phyloP scores from a whole-genome alignment of 23 red algal genomes.

The Gracilaria caudata region DNA sequence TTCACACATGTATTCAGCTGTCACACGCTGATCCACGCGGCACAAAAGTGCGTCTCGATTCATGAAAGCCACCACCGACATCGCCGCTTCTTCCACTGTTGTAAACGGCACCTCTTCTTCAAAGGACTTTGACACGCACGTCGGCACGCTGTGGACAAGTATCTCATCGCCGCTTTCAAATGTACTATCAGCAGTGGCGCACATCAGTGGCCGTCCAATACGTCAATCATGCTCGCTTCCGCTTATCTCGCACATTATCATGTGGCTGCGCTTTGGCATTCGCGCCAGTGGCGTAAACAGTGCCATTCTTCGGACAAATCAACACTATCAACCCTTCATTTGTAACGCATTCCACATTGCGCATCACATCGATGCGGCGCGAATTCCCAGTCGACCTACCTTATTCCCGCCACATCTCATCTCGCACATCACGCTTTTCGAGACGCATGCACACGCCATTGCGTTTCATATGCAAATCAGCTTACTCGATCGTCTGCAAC shows the following conservation, averaged over 20 bases:
- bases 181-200: background rate
- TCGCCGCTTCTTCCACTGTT: background rate
- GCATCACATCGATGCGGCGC: slow-evolving; percentile 28
- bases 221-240: background rate
- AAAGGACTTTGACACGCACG: slow-evolving; percentile 11
- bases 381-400: background rate
- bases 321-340: background rate
- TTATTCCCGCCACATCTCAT: slow-evolving; percentile 34
- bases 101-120: background rate
- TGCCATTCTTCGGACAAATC: slow-evolving; percentile 15
- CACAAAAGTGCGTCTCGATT: background rate
- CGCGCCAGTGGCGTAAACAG: background rate
- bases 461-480: slow-evolving; percentile 7
- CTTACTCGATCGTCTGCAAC: background rate
- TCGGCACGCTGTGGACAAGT: slow-evolving; percentile 47
- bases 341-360: slow-evolving; percentile 29
- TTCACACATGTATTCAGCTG: background rate
- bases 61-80: background rate
- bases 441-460: slow-evolving; percentile 40
- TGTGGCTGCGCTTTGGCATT: background rate
- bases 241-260: background rate
- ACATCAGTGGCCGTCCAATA: background rate
- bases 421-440: slow-evolving; percentile 26
- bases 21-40: background rate
- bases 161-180: slow-evolving; percentile 22